Base-by-base conservation (phyloP, 495 filamentous ascomycete species). In the Hypoxylon rickii region DNA sequence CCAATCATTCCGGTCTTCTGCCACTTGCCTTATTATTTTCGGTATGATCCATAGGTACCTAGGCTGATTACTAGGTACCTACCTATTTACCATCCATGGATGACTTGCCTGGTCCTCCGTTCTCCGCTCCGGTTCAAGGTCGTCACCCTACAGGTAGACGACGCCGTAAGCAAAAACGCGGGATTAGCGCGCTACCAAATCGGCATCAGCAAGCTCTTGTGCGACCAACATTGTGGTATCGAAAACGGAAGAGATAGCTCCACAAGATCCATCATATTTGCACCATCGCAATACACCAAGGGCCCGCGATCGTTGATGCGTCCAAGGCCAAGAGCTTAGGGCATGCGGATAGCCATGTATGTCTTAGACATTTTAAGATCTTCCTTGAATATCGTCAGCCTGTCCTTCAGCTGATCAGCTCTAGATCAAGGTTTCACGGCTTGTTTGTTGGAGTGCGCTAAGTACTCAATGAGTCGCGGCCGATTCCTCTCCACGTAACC, bases 351-450 rank as follows among this genome's bases (percentile, higher is more conserved):
- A 42, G 33, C 45, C 39, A 58, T 63, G 60, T 44, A 57, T 63
- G 60, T 63, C 61, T 64, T 24, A 64, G 61, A 64, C 50, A 64
- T 56, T 29, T 43, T 3, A 10, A 16, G 61, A 56, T 59, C 38
- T 18, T 15, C 46, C 44, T 13, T 45, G 20, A 52, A 17, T 41
- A 47, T 46, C 24, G 6, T 19, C 42, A 19, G 46, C 19, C 42
- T 32, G 18, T 49, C 33, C 36, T 41, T 55, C 41, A 56, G 58
- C 58, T 52, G 42, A 38, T 52, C 32, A 41, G 37, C 24, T 47
- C 31, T 17, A 15, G 36, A 29, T 20, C 17, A 24, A 37, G n/a
- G 3, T 11, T 20, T 15, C 22, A 54, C 29, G 19, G 39, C 34
- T 41, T 39, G 22, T 42, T 32, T 29, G 51, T 43, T 37, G 24